Conservation (phyloP, 202 grass and related monocot genomes). For the Zizania palustris region DNA sequence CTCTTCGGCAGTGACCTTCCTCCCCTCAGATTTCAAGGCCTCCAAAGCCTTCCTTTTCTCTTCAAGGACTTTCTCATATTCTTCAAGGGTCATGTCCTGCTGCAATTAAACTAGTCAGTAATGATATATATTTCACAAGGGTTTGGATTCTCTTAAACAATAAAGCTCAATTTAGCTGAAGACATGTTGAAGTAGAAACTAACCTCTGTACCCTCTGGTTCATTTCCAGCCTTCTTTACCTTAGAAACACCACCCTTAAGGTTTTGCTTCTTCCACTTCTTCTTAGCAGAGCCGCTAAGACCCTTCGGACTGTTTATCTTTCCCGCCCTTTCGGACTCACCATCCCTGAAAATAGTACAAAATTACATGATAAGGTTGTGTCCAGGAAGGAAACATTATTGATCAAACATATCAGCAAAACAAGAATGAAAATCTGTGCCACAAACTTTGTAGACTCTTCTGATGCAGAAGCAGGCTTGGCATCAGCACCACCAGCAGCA, state of each 20-base stretch:
- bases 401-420: not conserved
- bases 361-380: not conserved
- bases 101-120: not conserved
- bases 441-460: slow-evolving; percentile 26
- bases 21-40: slow-evolving; percentile 14
- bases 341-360: slow-evolving; percentile 13
- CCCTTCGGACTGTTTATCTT: not conserved
- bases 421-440: not conserved
- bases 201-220: not conserved
- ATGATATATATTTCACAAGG: not conserved
- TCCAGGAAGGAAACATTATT: not conserved
- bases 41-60: slow-evolving; percentile 44
- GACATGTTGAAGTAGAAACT: not conserved
- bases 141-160: not conserved
- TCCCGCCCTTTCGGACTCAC: not conserved
- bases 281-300: slow-evolving; percentile 38
- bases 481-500: not conserved
- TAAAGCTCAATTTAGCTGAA: not conserved
- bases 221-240: not conserved
- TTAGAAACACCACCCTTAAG: not conserved
- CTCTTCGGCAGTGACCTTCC: slow-evolving; percentile 31
- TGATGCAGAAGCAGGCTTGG: slow-evolving; percentile 26
- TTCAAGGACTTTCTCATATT: slow-evolving; percentile 54
- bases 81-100: slow-evolving; percentile 59
- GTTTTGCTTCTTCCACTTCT: slow-evolving; percentile 35